Evolutionary conservation across 306 rosid genomes (phyloP), one percentile per base, ranked within the genome.

Genomic region (Prunus dulcis): DNA sequence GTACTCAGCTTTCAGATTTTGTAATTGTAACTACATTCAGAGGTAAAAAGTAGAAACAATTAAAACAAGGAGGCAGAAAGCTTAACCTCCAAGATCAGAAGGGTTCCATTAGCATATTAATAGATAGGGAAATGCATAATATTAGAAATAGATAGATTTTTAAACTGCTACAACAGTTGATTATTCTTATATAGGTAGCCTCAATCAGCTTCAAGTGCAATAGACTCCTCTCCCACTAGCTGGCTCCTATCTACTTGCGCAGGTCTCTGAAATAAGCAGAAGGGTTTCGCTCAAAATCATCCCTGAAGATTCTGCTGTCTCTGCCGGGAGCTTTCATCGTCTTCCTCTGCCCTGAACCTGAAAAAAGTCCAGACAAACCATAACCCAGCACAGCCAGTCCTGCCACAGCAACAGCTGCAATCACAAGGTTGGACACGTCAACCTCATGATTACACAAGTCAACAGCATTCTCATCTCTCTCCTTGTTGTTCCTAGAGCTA

Each of bases 301-400:
- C 62, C 46, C 83, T 52, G 53, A 12, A 46, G 2, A 78, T 85
- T 13, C 63, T 15, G 34, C 0, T 1, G 15, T 76, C 3, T 28
- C 77, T 76, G 19, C 74, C 82, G 0, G 86, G 86, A 22, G 82
- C 82, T 19, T 76, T 85, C 84, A 76, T 76, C 0, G 75, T 82
- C 17, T 68, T 85, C 50, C 56, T 30, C 14, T 12, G 2, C 28
- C 23, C 32, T 17, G 58, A 41, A 11, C 20, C 74, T 12, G 27
- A 38, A 17, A 66, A 9, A 0, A 43, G 0, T 56, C 22, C 22
- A 0, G 66, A 25, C 2, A 25, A 4, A 0, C 25, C 77, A 14
- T 5, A 58, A 25, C 18, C 77, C 17, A 61, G 17, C 17, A 27
- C 30, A 5, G 34, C 43, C 2, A 50, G 9, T 2, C 11, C 51